A percentile compares a stretch with the other conserved stretches of the same genome.
Evolutionary conservation across 169 alveolate species (phyloP).

Genomic region (Eimeria necatrix): DNA sequence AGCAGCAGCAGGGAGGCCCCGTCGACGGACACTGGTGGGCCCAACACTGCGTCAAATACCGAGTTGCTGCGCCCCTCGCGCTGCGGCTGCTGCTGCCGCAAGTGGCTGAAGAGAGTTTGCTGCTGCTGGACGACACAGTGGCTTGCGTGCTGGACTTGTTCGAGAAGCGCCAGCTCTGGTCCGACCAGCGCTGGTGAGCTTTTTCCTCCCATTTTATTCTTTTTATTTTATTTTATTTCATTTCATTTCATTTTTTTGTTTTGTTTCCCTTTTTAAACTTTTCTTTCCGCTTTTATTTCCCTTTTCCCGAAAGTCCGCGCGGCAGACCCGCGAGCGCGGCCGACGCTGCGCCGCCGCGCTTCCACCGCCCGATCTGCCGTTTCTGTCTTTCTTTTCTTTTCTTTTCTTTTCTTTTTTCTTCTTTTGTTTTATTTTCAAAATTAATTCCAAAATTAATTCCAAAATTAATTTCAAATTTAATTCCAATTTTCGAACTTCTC

Average conservation of each 20-base stretch:
- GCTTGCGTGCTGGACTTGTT: conserved; percentile 88
- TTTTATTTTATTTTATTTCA: no score
- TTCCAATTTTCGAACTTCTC: neutral
- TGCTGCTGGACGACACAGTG: conserved; percentile 89
- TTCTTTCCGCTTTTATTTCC: neutral
- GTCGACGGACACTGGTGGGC: conserved; percentile 54
- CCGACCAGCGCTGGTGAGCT: conserved; percentile 66
- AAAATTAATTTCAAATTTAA: no score
- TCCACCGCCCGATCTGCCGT: neutral
- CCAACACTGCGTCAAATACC: conserved; percentile 53
- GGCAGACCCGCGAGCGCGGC: no score
- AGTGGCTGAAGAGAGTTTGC: conserved; percentile 48
- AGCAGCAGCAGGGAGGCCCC: neutral
- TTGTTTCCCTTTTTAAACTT: neutral
- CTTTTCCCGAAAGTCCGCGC: neutral
- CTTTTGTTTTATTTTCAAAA: neutral
- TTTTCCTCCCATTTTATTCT: no score
- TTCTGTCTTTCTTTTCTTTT: neutral
- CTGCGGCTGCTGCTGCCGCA: conserved; percentile 58
- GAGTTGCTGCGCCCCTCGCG: conserved; percentile 61
- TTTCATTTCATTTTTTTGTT: neutral
- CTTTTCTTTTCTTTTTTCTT: neutral
- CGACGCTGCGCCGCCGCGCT: neutral
- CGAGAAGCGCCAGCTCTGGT: conserved; percentile 85
- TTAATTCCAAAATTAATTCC: neutral